Evolutionary conservation across 441 rosid species (phyloP).

Genomic region (Corymbia calophylla): DNA sequence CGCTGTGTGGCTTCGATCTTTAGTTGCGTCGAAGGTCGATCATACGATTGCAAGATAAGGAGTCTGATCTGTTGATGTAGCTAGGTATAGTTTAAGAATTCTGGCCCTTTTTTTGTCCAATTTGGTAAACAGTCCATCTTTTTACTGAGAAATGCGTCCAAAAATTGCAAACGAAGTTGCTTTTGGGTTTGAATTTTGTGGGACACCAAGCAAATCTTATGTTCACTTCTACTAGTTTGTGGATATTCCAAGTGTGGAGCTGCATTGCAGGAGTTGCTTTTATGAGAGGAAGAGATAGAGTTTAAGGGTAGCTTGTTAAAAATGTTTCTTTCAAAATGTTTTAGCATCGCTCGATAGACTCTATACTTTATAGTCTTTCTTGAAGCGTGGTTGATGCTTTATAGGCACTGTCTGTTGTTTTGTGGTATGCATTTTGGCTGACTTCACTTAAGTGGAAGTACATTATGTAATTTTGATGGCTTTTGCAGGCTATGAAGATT

Average conservation of each 20-base stretch:
- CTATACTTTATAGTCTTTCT: not conserved
- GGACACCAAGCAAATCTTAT: not conserved
- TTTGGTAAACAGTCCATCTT: not conserved
- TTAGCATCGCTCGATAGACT: not conserved
- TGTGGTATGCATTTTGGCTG: not conserved
- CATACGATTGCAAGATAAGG: not conserved
- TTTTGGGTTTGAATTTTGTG: not conserved
- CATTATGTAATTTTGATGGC: not conserved
- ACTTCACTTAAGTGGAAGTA: not conserved
- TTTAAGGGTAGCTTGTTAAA: not conserved
- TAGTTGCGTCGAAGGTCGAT: not conserved
- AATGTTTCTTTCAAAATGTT: not conserved
- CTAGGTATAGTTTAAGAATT: not conserved
- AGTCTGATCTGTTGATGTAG: not conserved
- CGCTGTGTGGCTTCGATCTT: not conserved
- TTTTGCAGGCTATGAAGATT: not conserved
- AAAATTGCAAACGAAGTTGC: not conserved
- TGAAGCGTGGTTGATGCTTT: not conserved
- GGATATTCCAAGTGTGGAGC: not conserved
- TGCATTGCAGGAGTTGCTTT: not conserved
- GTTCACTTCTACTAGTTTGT: not conserved
- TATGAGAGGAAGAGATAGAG: not conserved
- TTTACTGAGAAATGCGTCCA: not conserved
- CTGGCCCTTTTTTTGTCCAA: not conserved
- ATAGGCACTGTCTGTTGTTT: not conserved